Evolutionary conservation across 1,284 basidiomycete species (phyloP).

Genomic region (Boletus smithii): DNA sequence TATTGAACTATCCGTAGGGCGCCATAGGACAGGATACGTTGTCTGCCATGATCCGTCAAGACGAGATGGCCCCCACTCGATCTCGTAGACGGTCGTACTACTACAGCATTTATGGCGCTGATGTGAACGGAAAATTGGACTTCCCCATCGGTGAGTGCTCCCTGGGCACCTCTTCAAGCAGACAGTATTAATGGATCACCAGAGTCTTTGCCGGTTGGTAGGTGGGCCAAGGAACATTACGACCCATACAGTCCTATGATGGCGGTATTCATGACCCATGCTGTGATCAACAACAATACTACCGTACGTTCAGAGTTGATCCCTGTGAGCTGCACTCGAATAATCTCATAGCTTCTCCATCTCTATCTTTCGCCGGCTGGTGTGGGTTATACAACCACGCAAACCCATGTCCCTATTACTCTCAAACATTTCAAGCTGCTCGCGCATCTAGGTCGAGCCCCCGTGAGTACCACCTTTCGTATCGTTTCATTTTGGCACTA

Average conservation of each 20-base stretch:
- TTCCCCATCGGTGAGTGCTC: slow-evolving; percentile 50
- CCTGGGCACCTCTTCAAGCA: not conserved
- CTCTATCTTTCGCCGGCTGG: slow-evolving; percentile 40
- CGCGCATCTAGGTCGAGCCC: slow-evolving; percentile 56
- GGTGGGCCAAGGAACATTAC: slow-evolving; percentile 55
- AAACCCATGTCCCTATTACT: slow-evolving; percentile 59
- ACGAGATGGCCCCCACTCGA: slow-evolving; percentile 58
- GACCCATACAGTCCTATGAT: slow-evolving; percentile 53
- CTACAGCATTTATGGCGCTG: slow-evolving; percentile 38
- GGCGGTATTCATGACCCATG: slow-evolving; percentile 68
- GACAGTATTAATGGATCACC: slow-evolving; percentile 8
- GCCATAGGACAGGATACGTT: slow-evolving; percentile 63
- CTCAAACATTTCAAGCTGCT: slow-evolving; percentile 69
- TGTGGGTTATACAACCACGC: slow-evolving; percentile 21
- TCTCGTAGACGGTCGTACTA: slow-evolving; percentile 53
- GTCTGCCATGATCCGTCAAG: slow-evolving; percentile 63
- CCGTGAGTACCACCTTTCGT: slow-evolving; percentile 41
- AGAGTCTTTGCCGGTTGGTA: slow-evolving; percentile 58
- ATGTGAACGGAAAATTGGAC: slow-evolving; percentile 45
- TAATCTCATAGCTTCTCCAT: slow-evolving; percentile 42
- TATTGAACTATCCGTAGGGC: slow-evolving; percentile 42
- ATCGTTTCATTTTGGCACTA: not conserved
- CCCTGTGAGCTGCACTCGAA: slow-evolving; percentile 1
- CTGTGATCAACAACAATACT: slow-evolving; percentile 59
- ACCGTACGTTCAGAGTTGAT: slow-evolving; percentile 38